Evolutionary conservation across 192 early-diverging fungal species (phyloP).

Genomic region (Gamsiella multidivaricata): DNA sequence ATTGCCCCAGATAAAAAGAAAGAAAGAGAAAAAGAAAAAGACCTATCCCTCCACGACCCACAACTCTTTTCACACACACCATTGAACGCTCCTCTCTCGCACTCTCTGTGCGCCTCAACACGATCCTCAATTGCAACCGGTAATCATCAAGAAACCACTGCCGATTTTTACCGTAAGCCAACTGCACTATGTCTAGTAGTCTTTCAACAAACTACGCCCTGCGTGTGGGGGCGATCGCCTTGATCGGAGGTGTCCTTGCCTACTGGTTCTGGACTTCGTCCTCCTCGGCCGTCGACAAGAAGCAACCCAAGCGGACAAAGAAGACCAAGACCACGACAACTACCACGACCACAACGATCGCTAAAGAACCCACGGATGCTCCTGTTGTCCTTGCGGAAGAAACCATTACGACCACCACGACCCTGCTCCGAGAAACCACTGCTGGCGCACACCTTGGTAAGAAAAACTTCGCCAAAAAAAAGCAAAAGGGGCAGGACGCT

Average conservation of each 20-base stretch:
- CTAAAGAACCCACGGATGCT: background rate
- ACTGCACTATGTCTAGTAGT: too few species aligned
- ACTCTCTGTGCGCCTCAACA: too few species aligned
- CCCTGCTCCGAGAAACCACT: conserved; percentile 5
- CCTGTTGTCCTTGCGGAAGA: background rate
- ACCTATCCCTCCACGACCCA: too few species aligned
- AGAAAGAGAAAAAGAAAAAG: too few species aligned
- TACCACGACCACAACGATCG: conserved; percentile 1
- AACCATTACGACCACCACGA: background rate
- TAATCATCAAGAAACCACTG: too few species aligned
- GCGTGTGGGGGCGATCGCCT: conserved; percentile 10
- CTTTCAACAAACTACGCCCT: background rate
- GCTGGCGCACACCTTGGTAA: too few species aligned
- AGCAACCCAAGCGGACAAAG: background rate
- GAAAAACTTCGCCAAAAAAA: too few species aligned
- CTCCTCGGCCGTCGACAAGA: background rate
- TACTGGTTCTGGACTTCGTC: conserved; percentile 14
- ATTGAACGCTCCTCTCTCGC: too few species aligned
- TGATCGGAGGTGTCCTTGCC: conserved; percentile 5
- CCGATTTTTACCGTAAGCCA: too few species aligned
- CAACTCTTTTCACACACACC: too few species aligned
- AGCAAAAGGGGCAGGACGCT: background rate
- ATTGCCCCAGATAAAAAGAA: too few species aligned
- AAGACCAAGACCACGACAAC: conserved; percentile 1
- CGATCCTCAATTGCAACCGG: too few species aligned